Base-by-base conservation (phyloP, 768 basidiomycete genomes). In the Filobasidium wieringae region DNA sequence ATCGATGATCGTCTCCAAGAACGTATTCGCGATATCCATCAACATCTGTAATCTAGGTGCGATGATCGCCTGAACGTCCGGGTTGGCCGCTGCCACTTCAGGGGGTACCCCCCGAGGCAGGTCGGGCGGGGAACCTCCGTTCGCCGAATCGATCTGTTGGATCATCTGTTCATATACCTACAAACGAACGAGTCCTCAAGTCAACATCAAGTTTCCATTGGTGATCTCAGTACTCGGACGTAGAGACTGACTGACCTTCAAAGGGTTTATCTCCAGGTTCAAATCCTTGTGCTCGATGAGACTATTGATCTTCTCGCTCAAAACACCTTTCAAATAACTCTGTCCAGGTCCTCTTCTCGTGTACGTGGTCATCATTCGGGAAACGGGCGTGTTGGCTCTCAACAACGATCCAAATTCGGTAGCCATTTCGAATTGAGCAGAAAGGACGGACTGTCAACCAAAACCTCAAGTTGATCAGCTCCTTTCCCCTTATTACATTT, bases 331-430 rank as follows among this genome's bases (percentile, higher is more conserved):
- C 63, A 99, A 83, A 74, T 97, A 99, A 67, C 89, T 91, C 75
- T 97, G 95, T 57, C 95, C 95, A 0, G 95, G 95, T 58, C 95
- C 95, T 55, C 95, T 86, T 60, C 95, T 87, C 53, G 95, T 97
- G 76, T 99, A 99, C 19, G 95, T 97, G 43, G 95, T 99, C 95
- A 99, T 99, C 95, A 99, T 99, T 36, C 95, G 85, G 50, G 91
- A 96, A 24, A 99, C 95, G 47, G 95, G 95, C 51, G 95, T 99
- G 75, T 99, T 99, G 59, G 95, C 95, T 54, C 95, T 88, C 29
- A 99, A 82, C 11, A 99, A 80, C 4, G 93, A 97, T n/a, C 93
- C 92, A 66, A 99, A 97, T 74, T 99, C 95, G 54, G 91, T 93
- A 15, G 95, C 91, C 1, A 89, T 96, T 75, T 99, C 95, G 77